Evolutionary conservation across 2,329 filamentous ascomycete species (phyloP).

Genomic region (Penicillium sumatraense): DNA sequence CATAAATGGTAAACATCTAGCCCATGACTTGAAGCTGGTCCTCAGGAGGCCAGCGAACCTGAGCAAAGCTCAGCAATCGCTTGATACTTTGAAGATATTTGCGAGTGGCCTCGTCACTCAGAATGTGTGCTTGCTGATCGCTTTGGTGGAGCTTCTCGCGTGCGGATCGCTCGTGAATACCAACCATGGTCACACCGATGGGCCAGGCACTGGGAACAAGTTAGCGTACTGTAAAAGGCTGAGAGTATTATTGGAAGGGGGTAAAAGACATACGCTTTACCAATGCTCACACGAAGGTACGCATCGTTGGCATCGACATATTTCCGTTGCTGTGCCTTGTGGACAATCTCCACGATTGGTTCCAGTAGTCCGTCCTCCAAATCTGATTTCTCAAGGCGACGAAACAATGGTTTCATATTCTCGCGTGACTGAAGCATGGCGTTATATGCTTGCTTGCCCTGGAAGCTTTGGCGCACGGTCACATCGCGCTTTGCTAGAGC

Average conservation of each 20-base stretch:
- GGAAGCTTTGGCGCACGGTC: conserved; percentile 70
- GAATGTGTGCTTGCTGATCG: conserved; percentile 83
- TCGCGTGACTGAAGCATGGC: conserved; percentile 86
- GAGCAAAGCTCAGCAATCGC: conserved; percentile 91
- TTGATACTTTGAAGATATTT: conserved; percentile 99
- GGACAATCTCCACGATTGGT: conserved; percentile 88
- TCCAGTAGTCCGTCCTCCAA: conserved; percentile 78
- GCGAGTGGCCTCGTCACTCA: conserved; percentile 93
- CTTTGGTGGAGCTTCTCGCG: conserved; percentile 90
- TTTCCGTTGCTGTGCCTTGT: conserved; percentile 83
- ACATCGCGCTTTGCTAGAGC: conserved; percentile 68
- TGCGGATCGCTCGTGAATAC: conserved; percentile 95
- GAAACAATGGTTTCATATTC: conserved; percentile 88
- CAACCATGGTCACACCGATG: conserved; percentile 99
- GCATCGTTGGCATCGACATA: conserved; percentile 98
- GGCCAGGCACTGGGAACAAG: conserved; percentile 73
- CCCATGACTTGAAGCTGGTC: conserved; percentile 96
- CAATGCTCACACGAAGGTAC: conserved; percentile 89
- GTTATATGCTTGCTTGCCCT: conserved; percentile 79
- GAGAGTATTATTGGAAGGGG: not conserved
- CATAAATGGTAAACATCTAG: conserved; percentile 43
- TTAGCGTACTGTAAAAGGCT: conserved; percentile 14
- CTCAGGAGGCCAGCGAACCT: conserved; percentile 93
- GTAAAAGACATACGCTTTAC: conserved; percentile 67
- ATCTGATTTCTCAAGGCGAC: conserved; percentile 81